Evolutionary conservation across 768 basidiomycete genomes (phyloP).

Genomic region (Gloeostereum incarnatum): DNA sequence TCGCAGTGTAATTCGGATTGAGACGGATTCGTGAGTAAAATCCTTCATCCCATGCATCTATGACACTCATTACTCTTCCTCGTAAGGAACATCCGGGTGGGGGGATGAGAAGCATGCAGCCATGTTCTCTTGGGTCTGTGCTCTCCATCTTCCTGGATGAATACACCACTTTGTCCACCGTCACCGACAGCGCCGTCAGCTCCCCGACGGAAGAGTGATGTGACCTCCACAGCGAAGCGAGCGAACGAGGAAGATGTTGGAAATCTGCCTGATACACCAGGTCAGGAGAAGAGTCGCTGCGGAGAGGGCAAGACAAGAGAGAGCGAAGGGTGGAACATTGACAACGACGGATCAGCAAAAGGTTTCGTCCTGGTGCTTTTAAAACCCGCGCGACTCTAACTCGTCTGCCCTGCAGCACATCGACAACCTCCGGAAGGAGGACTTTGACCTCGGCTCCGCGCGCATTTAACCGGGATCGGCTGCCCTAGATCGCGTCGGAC

Average conservation of each 20-base stretch:
- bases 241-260: constrained; percentile 22
- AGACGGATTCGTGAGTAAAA: no score
- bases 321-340: constrained; percentile 40
- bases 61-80: no score
- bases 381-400: neutral
- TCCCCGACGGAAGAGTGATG: constrained; percentile 27
- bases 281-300: constrained; percentile 33
- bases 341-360: constrained; percentile 96
- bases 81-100: constrained; percentile 30
- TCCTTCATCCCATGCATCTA: no score
- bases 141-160: constrained; percentile 44
- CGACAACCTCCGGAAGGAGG: constrained; percentile 92
- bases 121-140: constrained; percentile 44
- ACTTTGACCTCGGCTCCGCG: constrained; percentile 93
- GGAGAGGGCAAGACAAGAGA: constrained; percentile 32
- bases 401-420: constrained; percentile 54
- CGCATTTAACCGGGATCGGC: constrained; percentile 88
- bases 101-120: constrained; percentile 53
- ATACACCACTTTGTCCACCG: constrained; percentile 44
- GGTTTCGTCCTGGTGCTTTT: constrained; percentile 32
- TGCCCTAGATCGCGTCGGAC: constrained; percentile 83
- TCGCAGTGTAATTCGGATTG: no score
- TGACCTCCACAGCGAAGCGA: constrained; percentile 4
- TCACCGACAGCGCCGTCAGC: constrained; percentile 22
- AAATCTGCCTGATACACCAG: constrained; percentile 47